Evolutionary conservation across 257 asterid species (phyloP).

Genomic region (Gynochthodes officinalis): DNA sequence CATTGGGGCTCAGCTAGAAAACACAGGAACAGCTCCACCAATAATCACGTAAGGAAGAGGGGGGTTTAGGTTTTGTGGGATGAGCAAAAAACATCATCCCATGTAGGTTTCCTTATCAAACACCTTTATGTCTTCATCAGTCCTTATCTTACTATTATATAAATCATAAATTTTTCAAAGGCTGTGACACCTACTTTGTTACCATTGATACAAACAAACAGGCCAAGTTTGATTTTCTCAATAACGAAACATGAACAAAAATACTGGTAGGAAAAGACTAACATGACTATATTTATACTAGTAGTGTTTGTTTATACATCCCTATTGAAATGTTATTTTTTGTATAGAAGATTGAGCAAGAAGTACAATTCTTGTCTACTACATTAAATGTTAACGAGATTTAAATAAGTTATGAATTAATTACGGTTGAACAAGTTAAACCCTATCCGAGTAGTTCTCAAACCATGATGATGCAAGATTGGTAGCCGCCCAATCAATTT

Average conservation of each 20-base stretch:
- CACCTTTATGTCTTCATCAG: slow-evolving; percentile 46
- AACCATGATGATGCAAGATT: slow-evolving; percentile 5
- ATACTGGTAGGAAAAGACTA: too few species aligned
- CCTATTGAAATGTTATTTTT: background rate
- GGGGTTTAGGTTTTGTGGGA: slow-evolving; percentile 4
- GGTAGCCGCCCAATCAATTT: background rate
- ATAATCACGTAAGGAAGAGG: slow-evolving; percentile 5
- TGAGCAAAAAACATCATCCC: slow-evolving; percentile 23
- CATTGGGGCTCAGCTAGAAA: slow-evolving; percentile 5
- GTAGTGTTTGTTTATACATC: too few species aligned
- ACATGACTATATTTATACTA: too few species aligned
- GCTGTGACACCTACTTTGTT: slow-evolving; percentile 30
- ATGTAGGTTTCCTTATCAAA: slow-evolving; percentile 27
- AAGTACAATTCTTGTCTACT: background rate
- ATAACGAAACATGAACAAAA: background rate
- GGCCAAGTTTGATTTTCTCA: slow-evolving; percentile 8
- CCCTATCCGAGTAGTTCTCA: slow-evolving; percentile 15
- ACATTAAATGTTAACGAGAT: background rate
- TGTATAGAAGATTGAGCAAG: background rate
- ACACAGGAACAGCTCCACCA: slow-evolving; percentile 22
- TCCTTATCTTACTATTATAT: slow-evolving; percentile 30
- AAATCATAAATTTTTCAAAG: slow-evolving; percentile 22
- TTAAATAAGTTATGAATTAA: background rate
- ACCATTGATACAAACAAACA: slow-evolving; percentile 32
- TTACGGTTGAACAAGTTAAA: slow-evolving; percentile 7